phyloP scores from a whole-genome alignment of 2,329 filamentous ascomycete genomes.

The Corynespora cassiicola region DNA sequence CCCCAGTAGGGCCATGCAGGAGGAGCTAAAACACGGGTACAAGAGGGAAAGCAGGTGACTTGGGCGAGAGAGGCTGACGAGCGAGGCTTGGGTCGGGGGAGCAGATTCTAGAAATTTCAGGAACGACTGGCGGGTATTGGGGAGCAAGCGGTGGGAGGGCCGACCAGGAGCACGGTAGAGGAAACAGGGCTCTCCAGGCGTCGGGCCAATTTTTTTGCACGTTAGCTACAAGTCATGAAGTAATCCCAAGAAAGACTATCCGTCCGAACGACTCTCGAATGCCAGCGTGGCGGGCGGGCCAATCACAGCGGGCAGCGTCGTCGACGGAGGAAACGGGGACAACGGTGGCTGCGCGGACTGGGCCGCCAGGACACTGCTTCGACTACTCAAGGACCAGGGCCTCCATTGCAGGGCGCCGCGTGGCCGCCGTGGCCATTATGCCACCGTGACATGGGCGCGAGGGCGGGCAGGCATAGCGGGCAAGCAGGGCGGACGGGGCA shows the following conservation, averaged over 20 bases:
- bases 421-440: slow-evolving; percentile 24
- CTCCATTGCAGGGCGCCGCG: slow-evolving; percentile 27
- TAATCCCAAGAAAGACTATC: slow-evolving; percentile 19
- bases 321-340: slow-evolving; percentile 1
- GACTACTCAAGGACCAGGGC: too few relatives aligned
- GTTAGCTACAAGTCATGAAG: slow-evolving; percentile 23
- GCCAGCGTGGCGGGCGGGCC: slow-evolving; percentile 9
- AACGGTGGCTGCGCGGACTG: slow-evolving; percentile 20
- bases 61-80: too few relatives aligned
- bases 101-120: slow-evolving; percentile 5
- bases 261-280: slow-evolving; percentile 13
- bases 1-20: slow-evolving; percentile 8
- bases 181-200: background rate
- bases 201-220: slow-evolving; percentile 1
- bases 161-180: background rate
- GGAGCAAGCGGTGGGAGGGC: background rate
- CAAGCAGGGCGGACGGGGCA: too few relatives aligned
- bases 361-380: slow-evolving; percentile 11
- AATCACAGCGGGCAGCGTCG: background rate
- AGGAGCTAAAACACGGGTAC: slow-evolving; percentile 10
- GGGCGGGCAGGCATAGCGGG: background rate
- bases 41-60: slow-evolving; percentile 1
- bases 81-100: background rate
- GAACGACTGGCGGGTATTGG: background rate
- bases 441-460: slow-evolving; percentile 20